Evolutionary conservation across 2,329 filamentous ascomycete genomes (phyloP).

Genomic region (Dactylellina leptospora): DNA sequence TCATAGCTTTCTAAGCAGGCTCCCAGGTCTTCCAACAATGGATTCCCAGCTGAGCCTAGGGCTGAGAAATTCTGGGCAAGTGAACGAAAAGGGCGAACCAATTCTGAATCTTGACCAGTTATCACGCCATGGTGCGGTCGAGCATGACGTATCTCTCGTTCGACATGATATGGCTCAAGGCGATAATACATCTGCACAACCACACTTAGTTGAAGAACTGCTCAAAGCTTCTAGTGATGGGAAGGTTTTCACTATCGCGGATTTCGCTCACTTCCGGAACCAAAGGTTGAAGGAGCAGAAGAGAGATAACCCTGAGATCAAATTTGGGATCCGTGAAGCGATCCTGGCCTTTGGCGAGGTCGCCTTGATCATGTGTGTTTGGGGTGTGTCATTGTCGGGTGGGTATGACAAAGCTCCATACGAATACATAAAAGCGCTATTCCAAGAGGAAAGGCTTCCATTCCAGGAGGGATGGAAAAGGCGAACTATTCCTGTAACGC

Average conservation of each 20-base stretch:
- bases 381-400: slow-evolving; percentile 21
- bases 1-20: slow-evolving; percentile 26
- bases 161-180: slow-evolving; percentile 57
- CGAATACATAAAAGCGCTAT: slow-evolving; percentile 47
- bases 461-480: slow-evolving; percentile 40
- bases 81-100: slow-evolving; percentile 42
- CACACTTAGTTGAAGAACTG: slow-evolving; percentile 56
- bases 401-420: slow-evolving; percentile 42
- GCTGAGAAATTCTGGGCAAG: slow-evolving; percentile 44
- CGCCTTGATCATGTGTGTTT: slow-evolving; percentile 46
- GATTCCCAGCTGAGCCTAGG: slow-evolving; percentile 28
- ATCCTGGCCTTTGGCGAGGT: slow-evolving; percentile 54
- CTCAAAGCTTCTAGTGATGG: slow-evolving; percentile 54
- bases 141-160: slow-evolving; percentile 60
- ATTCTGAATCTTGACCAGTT: slow-evolving; percentile 58
- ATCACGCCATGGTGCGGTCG: slow-evolving; percentile 58
- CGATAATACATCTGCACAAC: slow-evolving; percentile 56
- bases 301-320: slow-evolving; percentile 34
- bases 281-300: slow-evolving; percentile 23
- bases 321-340: slow-evolving; percentile 47
- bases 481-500: slow-evolving; percentile 33
- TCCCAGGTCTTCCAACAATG: slow-evolving; percentile 30
- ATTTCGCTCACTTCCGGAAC: slow-evolving; percentile 50
- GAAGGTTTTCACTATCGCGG: slow-evolving; percentile 48
- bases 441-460: slow-evolving; percentile 53